A percentile compares a stretch with the other conserved stretches of the same genome.
Conservation (phyloP, 805 yeast genomes). For the Kluyveromyces lactis region DNA sequence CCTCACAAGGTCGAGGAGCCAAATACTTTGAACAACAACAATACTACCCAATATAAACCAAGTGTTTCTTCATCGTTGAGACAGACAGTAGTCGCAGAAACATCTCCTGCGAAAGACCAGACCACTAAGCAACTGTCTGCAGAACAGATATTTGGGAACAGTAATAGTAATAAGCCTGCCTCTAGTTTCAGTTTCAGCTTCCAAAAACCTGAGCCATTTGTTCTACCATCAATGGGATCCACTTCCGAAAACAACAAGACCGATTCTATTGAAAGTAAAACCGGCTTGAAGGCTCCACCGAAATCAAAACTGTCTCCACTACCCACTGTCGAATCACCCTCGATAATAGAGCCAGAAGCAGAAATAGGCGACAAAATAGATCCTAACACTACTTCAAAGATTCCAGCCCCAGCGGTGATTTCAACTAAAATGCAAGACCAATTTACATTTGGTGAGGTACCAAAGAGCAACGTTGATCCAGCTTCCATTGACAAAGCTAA, state of each 20-base stretch:
- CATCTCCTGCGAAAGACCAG: constrained; percentile 8
- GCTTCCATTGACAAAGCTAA: constrained; percentile 12
- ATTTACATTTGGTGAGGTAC: constrained; percentile 16
- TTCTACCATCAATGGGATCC: neutral
- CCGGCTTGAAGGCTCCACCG: no score
- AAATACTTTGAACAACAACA: neutral
- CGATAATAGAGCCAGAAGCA: neutral
- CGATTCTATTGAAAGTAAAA: no score
- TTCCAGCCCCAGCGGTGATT: no score
- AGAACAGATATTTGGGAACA: neutral
- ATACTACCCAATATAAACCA: constrained; percentile 30
- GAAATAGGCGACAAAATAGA: neutral
- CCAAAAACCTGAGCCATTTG: neutral
- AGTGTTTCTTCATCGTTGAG: constrained; percentile 32
- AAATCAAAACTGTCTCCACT: neutral
- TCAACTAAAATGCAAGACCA: no score
- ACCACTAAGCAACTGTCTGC: neutral
- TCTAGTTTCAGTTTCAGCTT: constrained; percentile 1
- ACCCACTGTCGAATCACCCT: neutral
- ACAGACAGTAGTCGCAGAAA: constrained; percentile 21
- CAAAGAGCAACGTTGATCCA: constrained; percentile 12
- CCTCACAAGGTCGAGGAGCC: neutral
- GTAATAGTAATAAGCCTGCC: neutral
- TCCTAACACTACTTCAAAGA: neutral
- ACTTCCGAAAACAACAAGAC: neutral